Evolutionary conservation across 2,329 filamentous ascomycete genomes (phyloP), one percentile per base, ranked within the genome.

Genomic region (Fusarium pseudonygamai): DNA sequence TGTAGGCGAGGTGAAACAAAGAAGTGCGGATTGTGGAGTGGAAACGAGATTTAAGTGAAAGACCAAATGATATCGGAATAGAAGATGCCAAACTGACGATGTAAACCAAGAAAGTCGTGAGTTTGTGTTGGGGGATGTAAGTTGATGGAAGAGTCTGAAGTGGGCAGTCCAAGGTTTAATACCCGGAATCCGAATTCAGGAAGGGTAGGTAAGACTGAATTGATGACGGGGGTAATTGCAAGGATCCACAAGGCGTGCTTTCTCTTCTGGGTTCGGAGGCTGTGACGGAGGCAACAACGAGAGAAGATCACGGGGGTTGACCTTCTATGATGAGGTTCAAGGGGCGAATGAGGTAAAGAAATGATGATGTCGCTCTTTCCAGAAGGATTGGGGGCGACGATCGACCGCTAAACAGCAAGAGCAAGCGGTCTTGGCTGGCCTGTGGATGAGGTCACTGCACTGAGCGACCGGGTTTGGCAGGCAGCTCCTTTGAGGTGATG

Each of bases 81-180:
- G 24, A 55, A 42, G 30, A 39, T 59, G 36, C 9, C 52, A 65
- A 65, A 53, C 43, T 6, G 52, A 28, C 37, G 30, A 45, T n/a
- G 39, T 26, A 39, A 52, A 16, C 26, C 30, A 60, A 40, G 53
- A 58, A 58, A 39, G 36, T n/a, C 28, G 47, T 53, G 24, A 22
- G 42, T 34, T 64, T 56, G 62, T 58, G 61, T 39, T 63, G 60
- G 24, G 28, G 34, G 45, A 36, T 30, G 22, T 70, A 30, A 66
- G 36, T 45, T 53, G 50, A 58, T 18, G 42, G 52, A 40, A 37
- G 24, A 37, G 34, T 71, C 28, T n/a, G 45, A 56, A 62, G 69
- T 71, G 69, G 69, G 69, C 50, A 57, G 57, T 37, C 50, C 67
- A 63, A 58, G 67, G 40, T 71, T 71, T 71, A 71, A 71, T 70